Evolutionary conservation across 805 yeast species (phyloP), one percentile per base, ranked within the genome.

Genomic region (Pichia heedii): DNA sequence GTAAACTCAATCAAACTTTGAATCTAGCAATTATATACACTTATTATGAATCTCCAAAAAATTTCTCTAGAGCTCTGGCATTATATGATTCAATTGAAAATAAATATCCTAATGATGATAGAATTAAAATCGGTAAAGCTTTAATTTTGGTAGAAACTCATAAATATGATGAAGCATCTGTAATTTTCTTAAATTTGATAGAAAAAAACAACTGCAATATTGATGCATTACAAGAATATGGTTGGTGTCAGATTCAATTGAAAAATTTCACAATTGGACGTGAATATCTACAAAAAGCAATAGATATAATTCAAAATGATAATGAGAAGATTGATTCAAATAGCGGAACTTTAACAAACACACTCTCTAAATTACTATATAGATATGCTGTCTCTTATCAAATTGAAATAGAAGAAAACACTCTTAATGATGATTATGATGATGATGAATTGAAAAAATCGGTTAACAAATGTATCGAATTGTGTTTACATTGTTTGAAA

Each of bases 1-100:
- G 88, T 1, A 76, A 70, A 50, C 70, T 70, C 41, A 83, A 79
- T 41, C 63, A 85, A 20, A 67, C 82, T 9, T 71, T 87, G 32
- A 69, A 76, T 21, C 67, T 85, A 43, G 97, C 93, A 0, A 74
- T 79, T 0, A 72, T 83, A 1, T 85, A 88, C 56, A 84, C 95
- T 0, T 82, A 85, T 56, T 74, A 80, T 55, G 96, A 90, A 58
- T 84, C 97, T 0, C 98, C 97, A 11, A 87, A 87, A 60, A 84
- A 90, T 61, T 86, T 77, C 55, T 69, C 75, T 2, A 69, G 80
- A 22, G 97, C 98, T 0, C 56, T 82, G 24, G 76, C 76, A 39
- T 60, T 88, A 15, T 93, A 82, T 60, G 82, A 83, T 32, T 65
- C 68, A 21, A 76, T 88, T 3, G 66, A 86, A 22, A 50, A 48